These are phyloP conservation scores for Chenopodium quinoa DNA, from an alignment of 148 eudicot species.

Conservation along the genomic window DNA sequence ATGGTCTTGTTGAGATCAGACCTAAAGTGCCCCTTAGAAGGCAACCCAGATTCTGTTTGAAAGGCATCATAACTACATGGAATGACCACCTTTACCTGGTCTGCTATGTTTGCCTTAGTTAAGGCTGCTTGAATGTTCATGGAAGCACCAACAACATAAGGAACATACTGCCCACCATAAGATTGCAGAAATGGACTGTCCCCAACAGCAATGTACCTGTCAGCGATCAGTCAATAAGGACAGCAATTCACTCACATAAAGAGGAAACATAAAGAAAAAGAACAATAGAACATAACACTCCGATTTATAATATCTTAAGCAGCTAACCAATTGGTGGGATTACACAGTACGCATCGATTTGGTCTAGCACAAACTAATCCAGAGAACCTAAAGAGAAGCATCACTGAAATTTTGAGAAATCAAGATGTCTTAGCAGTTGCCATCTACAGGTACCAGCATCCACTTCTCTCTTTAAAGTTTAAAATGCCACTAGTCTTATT, in stretches of 20 bases:
- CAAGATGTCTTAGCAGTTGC: neutral
- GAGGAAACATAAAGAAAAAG: neutral
- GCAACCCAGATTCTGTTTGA: constrained; percentile 56
- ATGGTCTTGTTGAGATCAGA: constrained; percentile 73
- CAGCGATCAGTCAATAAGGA: constrained; percentile 10
- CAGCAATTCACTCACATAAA: neutral
- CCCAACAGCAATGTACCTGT: constrained; percentile 83
- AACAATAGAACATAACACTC: neutral
- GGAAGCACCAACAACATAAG: constrained; percentile 76
- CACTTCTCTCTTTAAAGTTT: neutral
- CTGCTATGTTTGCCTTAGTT: constrained; percentile 54
- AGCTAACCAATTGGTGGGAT: neutral
- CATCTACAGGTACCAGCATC: neutral
- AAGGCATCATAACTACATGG: constrained; percentile 84
- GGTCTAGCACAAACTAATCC: neutral
- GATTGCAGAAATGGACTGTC: constrained; percentile 73
- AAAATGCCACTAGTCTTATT: neutral
- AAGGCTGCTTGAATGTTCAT: constrained; percentile 72
- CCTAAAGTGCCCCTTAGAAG: constrained; percentile 73
- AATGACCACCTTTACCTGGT: constrained; percentile 58
- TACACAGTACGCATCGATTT: neutral
- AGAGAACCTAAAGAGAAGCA: neutral
- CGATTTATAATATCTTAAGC: neutral
- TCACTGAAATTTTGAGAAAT: neutral
- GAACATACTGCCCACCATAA: constrained; percentile 56